Evolutionary conservation across 2,329 filamentous ascomycete genomes (phyloP).

Genomic region (Penicillium griseofulvum): DNA sequence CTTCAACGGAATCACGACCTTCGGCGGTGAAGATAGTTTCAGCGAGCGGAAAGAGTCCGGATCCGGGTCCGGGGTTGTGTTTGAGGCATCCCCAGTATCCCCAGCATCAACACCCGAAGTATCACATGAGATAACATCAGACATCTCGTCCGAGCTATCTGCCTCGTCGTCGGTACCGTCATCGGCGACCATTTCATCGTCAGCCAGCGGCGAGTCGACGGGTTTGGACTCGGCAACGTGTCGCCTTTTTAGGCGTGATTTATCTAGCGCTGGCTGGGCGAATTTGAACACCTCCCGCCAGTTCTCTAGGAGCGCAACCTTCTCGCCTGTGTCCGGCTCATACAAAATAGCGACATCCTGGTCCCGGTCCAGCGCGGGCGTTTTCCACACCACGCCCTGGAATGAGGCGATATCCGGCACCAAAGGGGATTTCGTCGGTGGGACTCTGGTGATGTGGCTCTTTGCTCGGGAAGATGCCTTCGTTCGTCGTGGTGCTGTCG

Average conservation of each 20-base stretch:
- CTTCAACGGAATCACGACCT: conserved; percentile 8
- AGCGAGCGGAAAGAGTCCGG: not conserved
- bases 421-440: conserved; percentile 8
- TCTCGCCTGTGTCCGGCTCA: conserved; percentile 41
- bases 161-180: conserved; percentile 8
- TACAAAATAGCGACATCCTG: conserved; percentile 29
- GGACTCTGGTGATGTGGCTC: not conserved
- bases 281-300: conserved; percentile 47
- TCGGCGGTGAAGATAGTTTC: conserved; percentile 14
- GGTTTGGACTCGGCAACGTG: not conserved
- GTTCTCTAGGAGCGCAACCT: conserved; percentile 46
- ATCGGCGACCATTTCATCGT: not conserved
- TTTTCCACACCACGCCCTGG: conserved; percentile 44
- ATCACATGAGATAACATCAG: conserved; percentile 17
- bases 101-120: conserved; percentile 15
- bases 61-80: conserved; percentile 21
- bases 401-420: conserved; percentile 31
- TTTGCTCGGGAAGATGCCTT: conserved; percentile 10
- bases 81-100: conserved; percentile 19
- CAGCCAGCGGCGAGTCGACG: conserved; percentile 2
- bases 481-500: conserved; percentile 17
- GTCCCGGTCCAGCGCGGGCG: conserved; percentile 25
- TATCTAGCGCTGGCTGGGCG: conserved; percentile 32
- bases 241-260: conserved; percentile 20
- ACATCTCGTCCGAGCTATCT: conserved; percentile 19